Evolutionary conservation across 2,329 filamentous ascomycete species (phyloP).

Genomic region (Colletotrichum liaoningense): DNA sequence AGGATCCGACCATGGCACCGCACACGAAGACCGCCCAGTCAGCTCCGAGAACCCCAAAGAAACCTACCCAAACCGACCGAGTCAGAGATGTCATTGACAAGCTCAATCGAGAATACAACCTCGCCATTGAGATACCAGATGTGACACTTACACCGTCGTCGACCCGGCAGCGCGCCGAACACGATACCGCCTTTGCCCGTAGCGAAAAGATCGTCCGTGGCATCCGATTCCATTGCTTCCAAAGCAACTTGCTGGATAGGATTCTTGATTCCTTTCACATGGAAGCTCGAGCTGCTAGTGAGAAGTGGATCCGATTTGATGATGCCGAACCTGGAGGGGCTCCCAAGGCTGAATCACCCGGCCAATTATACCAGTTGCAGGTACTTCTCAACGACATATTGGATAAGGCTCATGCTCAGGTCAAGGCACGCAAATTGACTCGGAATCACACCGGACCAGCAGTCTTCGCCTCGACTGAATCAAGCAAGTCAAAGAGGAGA

Average conservation of each 20-base stretch:
- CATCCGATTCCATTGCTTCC: constrained; percentile 11
- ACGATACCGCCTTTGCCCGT: constrained; percentile 3
- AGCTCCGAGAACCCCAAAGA: constrained; percentile 16
- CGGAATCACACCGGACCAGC: not conserved
- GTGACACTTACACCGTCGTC: constrained; percentile 2
- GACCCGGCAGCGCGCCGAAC: not conserved
- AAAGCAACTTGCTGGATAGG: not conserved
- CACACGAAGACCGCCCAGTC: not conserved
- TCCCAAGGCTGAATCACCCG: constrained; percentile 1
- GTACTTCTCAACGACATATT: constrained; percentile 1
- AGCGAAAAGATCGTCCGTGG: constrained; percentile 8
- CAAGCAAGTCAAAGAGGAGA: constrained; percentile 8
- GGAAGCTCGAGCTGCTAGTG: constrained; percentile 16
- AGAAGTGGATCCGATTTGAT: constrained; percentile 18
- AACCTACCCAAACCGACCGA: not conserved
- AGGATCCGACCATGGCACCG: constrained; percentile 6
- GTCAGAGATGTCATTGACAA: constrained; percentile 25
- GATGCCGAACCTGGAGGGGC: not conserved
- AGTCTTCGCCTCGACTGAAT: not conserved
- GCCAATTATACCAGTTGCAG: constrained; percentile 17
- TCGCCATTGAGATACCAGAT: constrained; percentile 19
- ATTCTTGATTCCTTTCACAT: constrained; percentile 12
- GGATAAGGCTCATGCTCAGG: not conserved
- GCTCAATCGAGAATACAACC: constrained; percentile 20
- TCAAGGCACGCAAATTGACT: not conserved